These are phyloP conservation scores for Malassezia globosa DNA, from an alignment of 1,284 basidiomycete species.

Conservation along the genomic window DNA sequence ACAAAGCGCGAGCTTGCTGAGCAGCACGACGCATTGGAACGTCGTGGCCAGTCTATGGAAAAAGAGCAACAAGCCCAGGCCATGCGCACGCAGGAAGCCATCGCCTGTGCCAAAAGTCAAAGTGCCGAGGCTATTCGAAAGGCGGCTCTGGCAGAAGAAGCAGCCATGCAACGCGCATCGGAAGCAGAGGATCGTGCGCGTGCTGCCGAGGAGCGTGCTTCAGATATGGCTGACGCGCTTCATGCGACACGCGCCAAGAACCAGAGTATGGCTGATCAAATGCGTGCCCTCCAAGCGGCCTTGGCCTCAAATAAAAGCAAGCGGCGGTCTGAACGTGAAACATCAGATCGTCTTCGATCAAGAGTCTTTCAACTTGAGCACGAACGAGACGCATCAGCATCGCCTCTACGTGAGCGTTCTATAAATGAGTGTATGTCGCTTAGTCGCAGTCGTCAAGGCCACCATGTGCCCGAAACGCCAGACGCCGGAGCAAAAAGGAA, in stretches of 20 bases:
- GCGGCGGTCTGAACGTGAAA: neutral
- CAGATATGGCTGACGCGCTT: slow-evolving; percentile 3
- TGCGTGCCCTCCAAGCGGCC: slow-evolving; percentile 14
- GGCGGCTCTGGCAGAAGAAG: slow-evolving; percentile 8
- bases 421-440: neutral
- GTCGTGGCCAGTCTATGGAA: neutral
- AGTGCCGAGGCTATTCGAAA: slow-evolving; percentile 12
- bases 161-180: neutral
- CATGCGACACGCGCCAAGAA: slow-evolving; percentile 1
- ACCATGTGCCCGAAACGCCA: neutral
- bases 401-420: neutral
- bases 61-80: neutral
- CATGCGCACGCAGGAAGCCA: neutral
- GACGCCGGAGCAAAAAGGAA: neutral
- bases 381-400: neutral
- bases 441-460: neutral
- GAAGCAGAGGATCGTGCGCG: neutral
- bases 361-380: neutral
- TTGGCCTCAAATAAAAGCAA: slow-evolving; percentile 1
- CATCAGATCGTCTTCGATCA: neutral
- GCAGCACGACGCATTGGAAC: slow-evolving; percentile 1
- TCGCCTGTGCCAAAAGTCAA: slow-evolving; percentile 1
- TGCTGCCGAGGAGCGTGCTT: slow-evolving; percentile 7
- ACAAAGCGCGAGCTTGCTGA: neutral
- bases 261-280: slow-evolving; percentile 14